Evolutionary conservation across 2,329 filamentous ascomycete species (phyloP).

Genomic region (Diplodia intermedia): DNA sequence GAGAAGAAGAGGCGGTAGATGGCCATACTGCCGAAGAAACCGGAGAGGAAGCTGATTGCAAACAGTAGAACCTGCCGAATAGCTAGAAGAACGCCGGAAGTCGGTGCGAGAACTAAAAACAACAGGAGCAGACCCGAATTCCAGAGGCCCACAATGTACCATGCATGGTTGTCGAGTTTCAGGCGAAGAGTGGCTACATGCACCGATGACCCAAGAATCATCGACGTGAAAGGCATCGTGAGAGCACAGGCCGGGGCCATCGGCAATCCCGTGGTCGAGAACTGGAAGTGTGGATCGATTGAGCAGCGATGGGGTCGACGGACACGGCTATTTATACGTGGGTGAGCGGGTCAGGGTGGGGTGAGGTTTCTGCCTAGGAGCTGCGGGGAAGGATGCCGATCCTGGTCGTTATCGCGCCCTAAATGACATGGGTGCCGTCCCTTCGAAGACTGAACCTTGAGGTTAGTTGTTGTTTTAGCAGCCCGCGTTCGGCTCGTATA

Average conservation of each 20-base stretch:
- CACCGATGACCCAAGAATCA: not conserved
- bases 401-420: too few species aligned
- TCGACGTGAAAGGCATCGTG: not conserved
- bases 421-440: too few species aligned
- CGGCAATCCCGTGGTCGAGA: too few species aligned
- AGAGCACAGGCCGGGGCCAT: not conserved
- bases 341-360: too few species aligned
- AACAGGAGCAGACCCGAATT: not conserved
- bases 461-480: too few species aligned
- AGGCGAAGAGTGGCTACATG: not conserved
- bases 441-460: too few species aligned
- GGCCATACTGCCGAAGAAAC: constrained; percentile 44
- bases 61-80: not conserved
- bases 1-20: constrained; percentile 52
- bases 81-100: not conserved
- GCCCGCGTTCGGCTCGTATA: too few species aligned
- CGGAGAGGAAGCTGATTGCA: not conserved
- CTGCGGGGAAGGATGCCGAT: too few species aligned
- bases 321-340: too few species aligned
- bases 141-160: not conserved
- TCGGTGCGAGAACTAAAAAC: not conserved
- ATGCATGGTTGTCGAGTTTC: not conserved
- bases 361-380: too few species aligned
- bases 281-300: too few species aligned
- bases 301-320: too few species aligned